Base-by-base conservation (phyloP, 352 stramenopile species). In the Globisporangium rhizosaccharum region DNA sequence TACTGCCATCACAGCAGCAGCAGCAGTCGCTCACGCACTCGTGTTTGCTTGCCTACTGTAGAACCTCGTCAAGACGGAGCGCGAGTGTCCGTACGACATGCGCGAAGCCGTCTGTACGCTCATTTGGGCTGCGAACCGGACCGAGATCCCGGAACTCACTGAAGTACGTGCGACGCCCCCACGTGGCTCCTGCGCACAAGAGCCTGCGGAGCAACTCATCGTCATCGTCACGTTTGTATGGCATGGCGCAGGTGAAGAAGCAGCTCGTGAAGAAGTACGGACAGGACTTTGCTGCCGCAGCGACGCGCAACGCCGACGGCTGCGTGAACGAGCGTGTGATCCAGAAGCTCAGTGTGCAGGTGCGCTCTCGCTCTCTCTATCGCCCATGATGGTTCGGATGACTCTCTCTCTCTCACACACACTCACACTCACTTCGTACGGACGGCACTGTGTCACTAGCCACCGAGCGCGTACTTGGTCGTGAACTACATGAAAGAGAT, bases 401-500 rank as follows among this genome's bases (percentile, higher is more conserved):
- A 23, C 23, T 23, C 23, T 23, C 23, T 23, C 23, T 23, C 23
- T 23, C 23, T 25, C n/a, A 48, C 14, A 23, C 17, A 7, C 20
- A 48, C 42, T 20, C 14, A 23, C 17, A 5, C 46, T 55, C 28
- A 53, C 17, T 1, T 8, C 17, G 33, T 62, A 2, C 20, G 15
- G 23, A 60, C 20, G 20, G 44, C 1, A 64, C 3, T 56, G 9
- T 56, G 2, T 12, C n/a, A 44, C 14, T 61, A 91, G 71, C 96
- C 94, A n/a, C 96, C 96, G 1, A 96, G 88, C 49, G 93, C 92
- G 8, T 98, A 96, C 56, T 62, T 98, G 10, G 94, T 98, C 20
- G 86, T 98, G 30, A 97, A 94, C 25, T 98, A 98, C 78, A 88
- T 99, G 76, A 97, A 98, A 50, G 90, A 96, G 63, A 98, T 98